Base-by-base conservation (phyloP, 2,329 filamentous ascomycete species). In the Helminthosporium solani region DNA sequence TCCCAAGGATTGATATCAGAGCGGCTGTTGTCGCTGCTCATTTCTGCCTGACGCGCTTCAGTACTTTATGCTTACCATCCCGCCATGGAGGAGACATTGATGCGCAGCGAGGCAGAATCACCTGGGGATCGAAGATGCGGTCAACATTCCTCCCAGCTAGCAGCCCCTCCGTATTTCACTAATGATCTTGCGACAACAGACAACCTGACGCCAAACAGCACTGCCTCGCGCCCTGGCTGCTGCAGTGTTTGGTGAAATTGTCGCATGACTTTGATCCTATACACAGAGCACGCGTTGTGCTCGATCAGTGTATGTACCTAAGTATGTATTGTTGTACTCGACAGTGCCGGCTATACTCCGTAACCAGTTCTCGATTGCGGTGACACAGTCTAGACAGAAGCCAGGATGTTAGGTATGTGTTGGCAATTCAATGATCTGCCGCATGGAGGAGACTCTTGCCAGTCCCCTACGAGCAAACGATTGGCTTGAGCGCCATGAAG, bases 401-500 rank as follows among this genome's bases (percentile, higher is more conserved):
- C 21, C 4, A 11, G 33, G 33, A 19, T 23, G 41, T 34, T 41
- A 56, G 40, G 43, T 44, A 47, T 66, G 63, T 50, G 61, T 46
- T 66, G 62, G 61, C 60, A 55, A 31, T 20, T 49, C 39, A 45
- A 36, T 31, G 25, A 53, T 47, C 47, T 45, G 34, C 46, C 40
- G 47, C 48, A 40, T 50, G 45, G 33, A 47, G 48, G 50, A 46
- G 40, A 50, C 43, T 39, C 40, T 40, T 47, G 44, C 47, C 48
- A 52, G 50, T 47, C 48, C 20, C 47, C 42, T 45, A 38, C 42
- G 45, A 45, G 25, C 47, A 58, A 65, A 64, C 59, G 47, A 67
- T 61, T 67, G 63, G 64, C 55, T 61, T 60, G 56, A 58, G 60
- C 60, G 49, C 50, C 36, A 47, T 42, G 25, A 49, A 37, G 39